Evolutionary conservation across 768 basidiomycete genomes (phyloP).

Genomic region (Hericium alpestre): DNA sequence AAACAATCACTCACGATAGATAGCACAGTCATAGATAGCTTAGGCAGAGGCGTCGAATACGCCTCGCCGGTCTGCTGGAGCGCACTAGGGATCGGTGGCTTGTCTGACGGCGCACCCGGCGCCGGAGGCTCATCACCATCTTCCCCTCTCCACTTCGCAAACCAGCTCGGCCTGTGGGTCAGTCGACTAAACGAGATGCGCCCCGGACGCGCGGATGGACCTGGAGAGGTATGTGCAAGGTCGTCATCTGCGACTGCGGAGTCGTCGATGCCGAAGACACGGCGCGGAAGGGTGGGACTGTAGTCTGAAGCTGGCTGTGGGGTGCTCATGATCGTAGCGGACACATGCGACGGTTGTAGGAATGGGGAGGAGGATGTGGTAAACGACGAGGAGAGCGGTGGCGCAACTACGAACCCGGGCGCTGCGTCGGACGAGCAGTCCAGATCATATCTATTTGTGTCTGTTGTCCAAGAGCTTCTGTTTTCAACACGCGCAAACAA

Average conservation of each 20-base stretch:
- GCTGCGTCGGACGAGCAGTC: too few relatives aligned
- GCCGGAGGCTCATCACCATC: conserved; percentile 7
- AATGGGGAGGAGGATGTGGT: too few relatives aligned
- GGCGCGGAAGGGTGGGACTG: background rate
- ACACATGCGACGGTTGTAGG: background rate
- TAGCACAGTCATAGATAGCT: conserved; percentile 81
- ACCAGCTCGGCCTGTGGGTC: background rate
- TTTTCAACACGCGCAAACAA: background rate
- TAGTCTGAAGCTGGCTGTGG: background rate
- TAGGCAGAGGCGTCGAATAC: conserved; percentile 74
- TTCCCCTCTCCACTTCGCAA: background rate
- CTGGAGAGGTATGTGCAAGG: background rate
- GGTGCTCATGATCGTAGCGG: background rate
- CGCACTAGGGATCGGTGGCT: conserved; percentile 69
- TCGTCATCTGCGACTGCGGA: conserved; percentile 4
- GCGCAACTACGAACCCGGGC: too few relatives aligned
- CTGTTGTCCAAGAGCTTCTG: background rate
- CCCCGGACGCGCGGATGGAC: background rate
- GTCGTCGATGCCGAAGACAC: conserved; percentile 4
- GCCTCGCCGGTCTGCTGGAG: conserved; percentile 49
- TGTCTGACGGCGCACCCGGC: conserved; percentile 11
- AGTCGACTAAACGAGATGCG: background rate
- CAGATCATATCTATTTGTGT: background rate
- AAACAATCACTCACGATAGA: conserved; percentile 39
- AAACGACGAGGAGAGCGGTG: too few relatives aligned